Evolutionary conservation across 768 basidiomycete genomes (phyloP).

Genomic region (Pleurotus citrinopileatus): DNA sequence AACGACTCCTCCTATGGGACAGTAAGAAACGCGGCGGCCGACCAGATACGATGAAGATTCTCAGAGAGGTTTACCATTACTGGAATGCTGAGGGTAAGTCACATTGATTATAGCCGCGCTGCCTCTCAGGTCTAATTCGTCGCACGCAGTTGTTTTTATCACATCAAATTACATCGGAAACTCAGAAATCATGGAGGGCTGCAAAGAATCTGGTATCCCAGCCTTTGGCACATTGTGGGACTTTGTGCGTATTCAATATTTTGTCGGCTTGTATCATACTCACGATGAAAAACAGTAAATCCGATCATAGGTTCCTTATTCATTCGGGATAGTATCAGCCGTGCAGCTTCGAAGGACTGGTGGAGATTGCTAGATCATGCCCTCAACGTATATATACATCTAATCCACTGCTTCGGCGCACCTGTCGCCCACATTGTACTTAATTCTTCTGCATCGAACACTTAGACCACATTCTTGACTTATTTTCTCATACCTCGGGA

Average conservation of each 20-base stretch:
- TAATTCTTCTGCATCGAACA: slow-evolving; percentile 9
- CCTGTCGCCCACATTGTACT: slow-evolving; percentile 3
- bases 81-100: slow-evolving; percentile 71
- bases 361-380: background rate
- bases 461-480: slow-evolving; percentile 5
- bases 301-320: slow-evolving; percentile 5
- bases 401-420: slow-evolving; percentile 5
- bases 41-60: slow-evolving; percentile 73
- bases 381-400: slow-evolving; percentile 2
- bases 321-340: background rate
- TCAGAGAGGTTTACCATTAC: slow-evolving; percentile 63
- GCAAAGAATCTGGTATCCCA: slow-evolving; percentile 66
- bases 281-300: slow-evolving; percentile 19
- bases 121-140: slow-evolving; percentile 8
- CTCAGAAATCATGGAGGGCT: slow-evolving; percentile 76
- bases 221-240: slow-evolving; percentile 73
- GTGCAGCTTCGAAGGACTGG: slow-evolving; percentile 1
- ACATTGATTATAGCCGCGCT: too few relatives aligned
- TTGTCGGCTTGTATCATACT: slow-evolving; percentile 11
- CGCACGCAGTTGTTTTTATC: slow-evolving; percentile 64
- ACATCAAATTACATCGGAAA: slow-evolving; percentile 83
- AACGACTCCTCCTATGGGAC: slow-evolving; percentile 77
- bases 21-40: slow-evolving; percentile 66
- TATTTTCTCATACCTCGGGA: slow-evolving; percentile 3
- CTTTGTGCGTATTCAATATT: slow-evolving; percentile 37